A percentile compares a stretch with the other conserved stretches of the same genome.
Conservation (phyloP, 345 rosid genomes). For the Turnera subulata region DNA sequence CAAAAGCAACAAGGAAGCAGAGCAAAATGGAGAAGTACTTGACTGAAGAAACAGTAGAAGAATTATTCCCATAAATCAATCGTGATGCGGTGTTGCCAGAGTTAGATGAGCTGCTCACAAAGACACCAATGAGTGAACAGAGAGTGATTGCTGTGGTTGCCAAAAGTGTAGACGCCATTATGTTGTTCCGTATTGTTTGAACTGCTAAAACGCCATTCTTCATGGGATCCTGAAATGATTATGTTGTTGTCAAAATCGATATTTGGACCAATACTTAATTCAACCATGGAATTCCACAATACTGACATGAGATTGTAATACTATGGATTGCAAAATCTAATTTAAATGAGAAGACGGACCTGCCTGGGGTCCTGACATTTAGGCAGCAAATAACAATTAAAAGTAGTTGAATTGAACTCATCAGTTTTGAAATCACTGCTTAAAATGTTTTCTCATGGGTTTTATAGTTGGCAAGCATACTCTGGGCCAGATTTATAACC, state of each 20-base stretch:
- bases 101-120: conserved; percentile 67
- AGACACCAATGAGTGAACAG: conserved; percentile 75
- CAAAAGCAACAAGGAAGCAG: conserved; percentile 87
- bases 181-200: conserved; percentile 90
- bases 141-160: conserved; percentile 94
- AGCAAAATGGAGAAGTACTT: conserved; percentile 79
- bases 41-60: conserved; percentile 48
- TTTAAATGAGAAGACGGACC: too few species aligned
- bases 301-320: too few species aligned
- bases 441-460: too few species aligned
- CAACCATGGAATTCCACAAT: not conserved
- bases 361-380: too few species aligned
- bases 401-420: too few species aligned
- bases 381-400: too few species aligned
- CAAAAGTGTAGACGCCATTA: conserved; percentile 93
- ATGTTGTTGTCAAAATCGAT: not conserved
- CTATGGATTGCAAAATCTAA: too few species aligned
- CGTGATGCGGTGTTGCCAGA: conserved; percentile 32
- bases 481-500: too few species aligned
- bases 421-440: too few species aligned
- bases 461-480: too few species aligned
- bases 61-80: conserved; percentile 62
- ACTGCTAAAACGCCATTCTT: conserved; percentile 84
- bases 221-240: conserved; percentile 62
- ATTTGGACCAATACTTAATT: not conserved